These are phyloP conservation scores for Ulota crispa DNA, from an alignment of 225 moss, liverwort and hornwort genomes.

Conservation along the genomic window DNA sequence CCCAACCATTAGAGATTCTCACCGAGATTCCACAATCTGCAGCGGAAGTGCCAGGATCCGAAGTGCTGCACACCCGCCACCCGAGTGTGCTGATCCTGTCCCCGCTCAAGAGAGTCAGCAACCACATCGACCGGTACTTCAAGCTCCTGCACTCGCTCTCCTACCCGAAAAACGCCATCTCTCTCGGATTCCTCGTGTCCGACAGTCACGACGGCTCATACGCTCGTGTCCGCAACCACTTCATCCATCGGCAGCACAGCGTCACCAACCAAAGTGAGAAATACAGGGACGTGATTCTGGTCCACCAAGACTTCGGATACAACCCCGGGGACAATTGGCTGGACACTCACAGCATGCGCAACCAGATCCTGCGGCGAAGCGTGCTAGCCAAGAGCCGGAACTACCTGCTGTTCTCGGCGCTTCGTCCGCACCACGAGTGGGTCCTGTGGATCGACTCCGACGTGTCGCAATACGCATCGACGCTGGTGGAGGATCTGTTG, in stretches of 20 bases:
- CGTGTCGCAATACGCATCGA: conserved; percentile 25
- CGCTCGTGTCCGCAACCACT: conserved; percentile 25
- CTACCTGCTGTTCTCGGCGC: conserved; percentile 29
- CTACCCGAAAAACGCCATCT: conserved; percentile 39
- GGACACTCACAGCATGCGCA: conserved; percentile 27
- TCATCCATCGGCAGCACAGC: conserved; percentile 23
- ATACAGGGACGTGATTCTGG: conserved; percentile 29
- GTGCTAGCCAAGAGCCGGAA: conserved; percentile 48
- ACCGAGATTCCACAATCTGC: conserved; percentile 37
- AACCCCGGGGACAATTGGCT: conserved; percentile 24
- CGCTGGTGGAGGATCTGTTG: conserved; percentile 31
- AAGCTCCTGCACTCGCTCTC: conserved; percentile 35
- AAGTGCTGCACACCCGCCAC: background rate
- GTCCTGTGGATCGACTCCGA: conserved; percentile 49
- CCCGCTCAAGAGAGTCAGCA: conserved; percentile 37
- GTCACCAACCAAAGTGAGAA: conserved; percentile 21
- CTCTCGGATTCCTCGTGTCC: conserved; percentile 39
- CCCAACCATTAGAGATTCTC: conserved; percentile 25
- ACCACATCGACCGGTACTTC: conserved; percentile 35
- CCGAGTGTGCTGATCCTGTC: conserved; percentile 35
- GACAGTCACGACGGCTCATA: conserved; percentile 36
- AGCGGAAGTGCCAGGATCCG: conserved; percentile 8
- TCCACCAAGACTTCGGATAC: conserved; percentile 32
- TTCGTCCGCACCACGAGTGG: conserved; percentile 45
- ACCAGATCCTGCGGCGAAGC: conserved; percentile 34